phyloP scores from a whole-genome alignment of 139 green algal species.

The Micromonas commoda region DNA sequence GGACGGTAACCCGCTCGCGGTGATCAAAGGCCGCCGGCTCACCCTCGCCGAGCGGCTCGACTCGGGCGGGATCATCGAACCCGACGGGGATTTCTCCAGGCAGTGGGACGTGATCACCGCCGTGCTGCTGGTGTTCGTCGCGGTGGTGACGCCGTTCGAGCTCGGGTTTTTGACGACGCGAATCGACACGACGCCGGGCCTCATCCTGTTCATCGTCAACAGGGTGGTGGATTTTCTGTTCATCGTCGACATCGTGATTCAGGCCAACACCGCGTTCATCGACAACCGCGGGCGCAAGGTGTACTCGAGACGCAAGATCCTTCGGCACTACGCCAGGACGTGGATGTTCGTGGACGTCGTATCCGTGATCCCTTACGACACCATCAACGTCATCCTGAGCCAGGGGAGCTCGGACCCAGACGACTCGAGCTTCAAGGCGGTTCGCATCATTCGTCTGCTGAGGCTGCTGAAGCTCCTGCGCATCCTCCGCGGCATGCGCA shows the following conservation, averaged over 20 bases:
- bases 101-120: constrained; percentile 27
- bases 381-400: not conserved
- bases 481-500: constrained; percentile 4
- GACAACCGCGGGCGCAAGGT: not conserved
- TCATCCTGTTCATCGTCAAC: constrained; percentile 24
- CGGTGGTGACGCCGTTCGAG: constrained; percentile 27
- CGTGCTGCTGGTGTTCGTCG: constrained; percentile 19
- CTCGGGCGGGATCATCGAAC: not conserved
- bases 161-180: constrained; percentile 25
- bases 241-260: constrained; percentile 25
- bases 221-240: constrained; percentile 29
- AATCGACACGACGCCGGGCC: not conserved
- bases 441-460: constrained; percentile 20
- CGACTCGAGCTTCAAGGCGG: not conserved
- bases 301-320: not conserved
- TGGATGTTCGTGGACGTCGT: constrained; percentile 5
- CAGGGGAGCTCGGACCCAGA: not conserved
- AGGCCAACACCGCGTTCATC: not conserved
- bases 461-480: constrained; percentile 14
- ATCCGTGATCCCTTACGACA: not conserved
- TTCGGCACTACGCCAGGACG: not conserved
- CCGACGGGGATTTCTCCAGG: not conserved
- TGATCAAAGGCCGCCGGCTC: too few species aligned
- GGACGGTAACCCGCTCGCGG: too few species aligned
- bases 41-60: too few species aligned